phyloP scores from a whole-genome alignment of 306 rosid genomes.

The Sechiopsis laciniata region DNA sequence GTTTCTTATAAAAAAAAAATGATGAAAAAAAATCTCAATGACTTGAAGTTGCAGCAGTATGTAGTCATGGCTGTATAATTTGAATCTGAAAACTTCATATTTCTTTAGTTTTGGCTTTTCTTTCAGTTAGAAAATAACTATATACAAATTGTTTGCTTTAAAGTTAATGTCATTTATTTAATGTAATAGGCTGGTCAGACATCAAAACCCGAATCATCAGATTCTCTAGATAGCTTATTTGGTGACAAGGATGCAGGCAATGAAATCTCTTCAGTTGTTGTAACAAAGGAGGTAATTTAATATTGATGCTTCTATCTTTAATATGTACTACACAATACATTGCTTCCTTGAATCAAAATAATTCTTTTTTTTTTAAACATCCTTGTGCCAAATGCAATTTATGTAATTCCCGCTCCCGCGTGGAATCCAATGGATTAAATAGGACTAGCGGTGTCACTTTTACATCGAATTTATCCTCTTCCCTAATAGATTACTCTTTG shows the following conservation, averaged over 20 bases:
- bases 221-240: constrained; percentile 84
- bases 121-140: background rate
- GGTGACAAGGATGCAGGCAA: constrained; percentile 46
- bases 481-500: too few relatives aligned
- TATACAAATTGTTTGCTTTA: background rate
- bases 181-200: constrained; percentile 40
- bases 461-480: too few relatives aligned
- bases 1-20: too few relatives aligned
- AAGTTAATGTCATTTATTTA: background rate
- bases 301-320: background rate
- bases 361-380: background rate
- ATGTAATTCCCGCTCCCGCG: background rate
- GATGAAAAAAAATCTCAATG: background rate
- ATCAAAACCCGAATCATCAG: constrained; percentile 58
- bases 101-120: background rate
- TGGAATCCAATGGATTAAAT: background rate
- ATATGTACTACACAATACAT: background rate
- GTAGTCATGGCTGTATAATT: background rate
- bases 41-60: background rate
- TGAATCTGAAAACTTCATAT: background rate
- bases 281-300: constrained; percentile 58
- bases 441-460: background rate
- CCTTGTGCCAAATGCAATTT: too few relatives aligned
- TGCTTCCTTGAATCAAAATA: background rate
- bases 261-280: constrained; percentile 36